phyloP scores from a whole-genome alignment of 176 grass and related monocot genomes.

The Cocos nucifera region DNA sequence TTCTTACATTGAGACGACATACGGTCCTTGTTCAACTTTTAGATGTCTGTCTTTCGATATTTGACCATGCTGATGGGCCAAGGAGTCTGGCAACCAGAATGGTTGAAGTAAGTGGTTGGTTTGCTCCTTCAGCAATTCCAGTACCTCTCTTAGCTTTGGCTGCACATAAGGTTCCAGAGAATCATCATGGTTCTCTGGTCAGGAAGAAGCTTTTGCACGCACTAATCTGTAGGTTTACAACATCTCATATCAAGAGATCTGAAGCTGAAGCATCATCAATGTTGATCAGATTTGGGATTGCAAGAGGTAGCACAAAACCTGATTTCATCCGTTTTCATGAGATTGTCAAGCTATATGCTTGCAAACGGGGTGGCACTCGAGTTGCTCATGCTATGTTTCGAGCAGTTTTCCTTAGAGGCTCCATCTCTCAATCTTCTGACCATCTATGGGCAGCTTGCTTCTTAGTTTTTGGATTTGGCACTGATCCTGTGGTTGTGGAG shows the following conservation, averaged over 20 bases:
- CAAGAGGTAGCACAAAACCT: constrained; percentile 47
- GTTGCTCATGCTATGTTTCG: constrained; percentile 56
- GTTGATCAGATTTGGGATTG: constrained; percentile 87
- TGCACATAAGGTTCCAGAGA: constrained; percentile 79
- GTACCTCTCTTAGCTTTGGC: constrained; percentile 65
- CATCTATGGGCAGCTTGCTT: constrained; percentile 93
- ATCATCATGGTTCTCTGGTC: constrained; percentile 37
- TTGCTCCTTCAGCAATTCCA: constrained; percentile 60
- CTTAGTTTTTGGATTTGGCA: constrained; percentile 67
- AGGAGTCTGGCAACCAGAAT: constrained; percentile 73
- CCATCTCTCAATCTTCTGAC: constrained; percentile 60
- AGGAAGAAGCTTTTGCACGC: constrained; percentile 57
- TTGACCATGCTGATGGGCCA: constrained; percentile 91
- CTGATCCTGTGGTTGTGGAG: constrained; percentile 64
- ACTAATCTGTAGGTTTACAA: constrained; percentile 42
- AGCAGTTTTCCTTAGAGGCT: constrained; percentile 72
- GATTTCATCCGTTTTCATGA: constrained; percentile 74
- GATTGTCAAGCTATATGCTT: constrained; percentile 76
- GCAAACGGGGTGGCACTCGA: constrained; percentile 45
- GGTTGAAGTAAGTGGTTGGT: constrained; percentile 87
- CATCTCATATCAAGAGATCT: constrained; percentile 61
- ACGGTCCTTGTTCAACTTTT: constrained; percentile 60
- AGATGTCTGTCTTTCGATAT: constrained; percentile 88
- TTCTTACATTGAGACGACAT: constrained; percentile 51
- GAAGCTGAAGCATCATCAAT: constrained; percentile 83